Evolutionary conservation across 179 eudicot species (phyloP).

Genomic region (Nepenthes alata): DNA sequence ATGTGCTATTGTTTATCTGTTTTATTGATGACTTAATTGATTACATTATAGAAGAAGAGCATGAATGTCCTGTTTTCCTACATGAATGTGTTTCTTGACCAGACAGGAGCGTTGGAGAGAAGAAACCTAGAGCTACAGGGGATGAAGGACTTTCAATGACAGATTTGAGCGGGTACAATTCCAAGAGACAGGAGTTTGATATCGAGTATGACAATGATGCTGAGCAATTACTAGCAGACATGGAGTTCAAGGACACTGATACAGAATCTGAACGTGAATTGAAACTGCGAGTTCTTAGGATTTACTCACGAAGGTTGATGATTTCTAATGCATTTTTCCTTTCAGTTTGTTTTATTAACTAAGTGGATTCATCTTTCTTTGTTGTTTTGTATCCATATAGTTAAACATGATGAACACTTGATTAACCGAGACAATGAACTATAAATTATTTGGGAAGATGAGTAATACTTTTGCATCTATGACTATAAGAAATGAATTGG

Average conservation of each 20-base stretch:
- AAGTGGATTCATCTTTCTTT: too few relatives aligned
- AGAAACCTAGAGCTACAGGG: slow-evolving; percentile 58
- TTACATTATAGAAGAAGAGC: too few relatives aligned
- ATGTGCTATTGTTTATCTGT: not conserved
- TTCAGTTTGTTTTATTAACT: not conserved
- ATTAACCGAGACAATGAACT: too few relatives aligned
- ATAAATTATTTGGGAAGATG: too few relatives aligned
- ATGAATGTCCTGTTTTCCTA: not conserved
- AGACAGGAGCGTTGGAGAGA: slow-evolving; percentile 90
- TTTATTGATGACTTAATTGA: not conserved
- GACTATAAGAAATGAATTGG: too few relatives aligned
- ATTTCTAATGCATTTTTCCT: not conserved
- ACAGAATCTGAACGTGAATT: slow-evolving; percentile 76
- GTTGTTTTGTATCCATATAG: too few relatives aligned
- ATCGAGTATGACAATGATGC: slow-evolving; percentile 96
- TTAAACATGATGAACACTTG: too few relatives aligned
- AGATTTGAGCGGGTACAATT: slow-evolving; percentile 69
- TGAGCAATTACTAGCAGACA: slow-evolving; percentile 88
- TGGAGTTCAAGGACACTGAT: slow-evolving; percentile 97
- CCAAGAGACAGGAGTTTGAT: slow-evolving; percentile 93
- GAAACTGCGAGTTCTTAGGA: slow-evolving; percentile 67
- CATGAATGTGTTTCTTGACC: slow-evolving; percentile 18
- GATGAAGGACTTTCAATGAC: slow-evolving; percentile 70
- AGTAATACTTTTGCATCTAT: too few relatives aligned
- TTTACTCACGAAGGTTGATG: slow-evolving; percentile 61